Percentiles rank a stretch among this genome's conserved stretches.
phyloP scores from a whole-genome alignment of 345 rosid species.

The Corchorus olitorius region DNA sequence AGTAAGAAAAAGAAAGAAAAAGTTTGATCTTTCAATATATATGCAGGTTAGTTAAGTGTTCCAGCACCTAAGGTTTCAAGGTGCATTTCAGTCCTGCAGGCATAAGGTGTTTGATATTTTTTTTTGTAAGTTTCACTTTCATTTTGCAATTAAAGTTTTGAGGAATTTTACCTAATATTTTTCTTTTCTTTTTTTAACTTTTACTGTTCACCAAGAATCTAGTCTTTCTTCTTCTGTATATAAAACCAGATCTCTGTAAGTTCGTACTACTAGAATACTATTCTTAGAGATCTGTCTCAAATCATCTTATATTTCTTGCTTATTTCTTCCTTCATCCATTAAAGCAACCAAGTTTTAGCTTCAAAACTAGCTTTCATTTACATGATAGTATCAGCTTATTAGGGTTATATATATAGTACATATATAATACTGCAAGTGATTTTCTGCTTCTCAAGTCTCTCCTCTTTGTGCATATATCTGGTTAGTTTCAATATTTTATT shows the following conservation, averaged over 20 bases:
- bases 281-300: not conserved
- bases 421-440: not conserved
- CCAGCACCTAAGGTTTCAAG: not conserved
- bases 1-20: not conserved
- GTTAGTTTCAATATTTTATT: not conserved
- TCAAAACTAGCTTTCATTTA: too few relatives aligned
- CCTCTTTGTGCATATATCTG: not conserved
- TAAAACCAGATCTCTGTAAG: not conserved
- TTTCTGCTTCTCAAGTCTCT: not conserved
- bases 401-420: not conserved
- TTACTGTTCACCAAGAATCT: not conserved
- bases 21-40: not conserved
- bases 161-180: not conserved
- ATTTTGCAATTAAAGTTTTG: not conserved
- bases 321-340: not conserved
- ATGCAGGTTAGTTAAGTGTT: not conserved
- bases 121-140: constrained; percentile 6
- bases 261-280: not conserved
- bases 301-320: not conserved
- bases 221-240: not conserved
- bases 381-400: not conserved
- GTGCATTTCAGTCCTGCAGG: not conserved
- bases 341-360: constrained; percentile 1
- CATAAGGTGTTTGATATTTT: not conserved
- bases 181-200: not conserved